These are phyloP conservation scores for Podaxis sp. DNA, from an alignment of 768 basidiomycete species.

Conservation along the genomic window DNA sequence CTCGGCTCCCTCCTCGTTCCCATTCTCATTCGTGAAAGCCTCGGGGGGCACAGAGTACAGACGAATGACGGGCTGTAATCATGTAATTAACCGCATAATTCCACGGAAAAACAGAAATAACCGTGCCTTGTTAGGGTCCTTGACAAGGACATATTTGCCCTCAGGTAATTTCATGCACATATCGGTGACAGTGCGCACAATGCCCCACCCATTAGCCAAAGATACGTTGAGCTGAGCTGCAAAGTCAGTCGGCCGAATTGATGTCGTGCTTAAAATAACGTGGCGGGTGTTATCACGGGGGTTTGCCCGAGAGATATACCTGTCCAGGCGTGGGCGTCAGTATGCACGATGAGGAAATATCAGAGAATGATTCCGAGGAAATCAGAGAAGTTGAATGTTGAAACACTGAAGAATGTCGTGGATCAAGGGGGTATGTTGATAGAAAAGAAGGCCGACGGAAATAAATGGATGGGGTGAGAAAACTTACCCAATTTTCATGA, in stretches of 20 bases:
- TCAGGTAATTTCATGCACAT: constrained; percentile 96
- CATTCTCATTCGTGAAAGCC: constrained; percentile 83
- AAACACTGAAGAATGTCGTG: constrained; percentile 8
- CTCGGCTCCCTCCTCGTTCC: constrained; percentile 49
- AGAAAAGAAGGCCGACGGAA: constrained; percentile 6
- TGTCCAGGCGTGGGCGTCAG: constrained; percentile 31
- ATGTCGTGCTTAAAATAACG: constrained; percentile 92
- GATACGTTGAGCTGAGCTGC: constrained; percentile 95
- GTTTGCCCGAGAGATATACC: constrained; percentile 92
- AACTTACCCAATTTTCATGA: constrained; percentile 91
- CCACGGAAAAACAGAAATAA: constrained; percentile 6
- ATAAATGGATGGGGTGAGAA: constrained; percentile 12
- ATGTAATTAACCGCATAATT: constrained; percentile 15
- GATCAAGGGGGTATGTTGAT: constrained; percentile 8
- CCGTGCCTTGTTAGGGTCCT: constrained; percentile 95
- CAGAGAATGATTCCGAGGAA: constrained; percentile 14
- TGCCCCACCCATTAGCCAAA: constrained; percentile 96
- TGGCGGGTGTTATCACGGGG: constrained; percentile 95
- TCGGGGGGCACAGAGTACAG: constrained; percentile 89
- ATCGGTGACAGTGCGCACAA: constrained; percentile 93
- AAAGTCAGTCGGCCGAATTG: constrained; percentile 92
- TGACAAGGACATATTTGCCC: constrained; percentile 95
- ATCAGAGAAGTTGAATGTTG: constrained; percentile 12
- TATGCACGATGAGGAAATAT: constrained; percentile 13
- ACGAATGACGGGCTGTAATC: constrained; percentile 82